Conservation (phyloP, 164 flowering plant species). For the Buxus sempervirens region DNA sequence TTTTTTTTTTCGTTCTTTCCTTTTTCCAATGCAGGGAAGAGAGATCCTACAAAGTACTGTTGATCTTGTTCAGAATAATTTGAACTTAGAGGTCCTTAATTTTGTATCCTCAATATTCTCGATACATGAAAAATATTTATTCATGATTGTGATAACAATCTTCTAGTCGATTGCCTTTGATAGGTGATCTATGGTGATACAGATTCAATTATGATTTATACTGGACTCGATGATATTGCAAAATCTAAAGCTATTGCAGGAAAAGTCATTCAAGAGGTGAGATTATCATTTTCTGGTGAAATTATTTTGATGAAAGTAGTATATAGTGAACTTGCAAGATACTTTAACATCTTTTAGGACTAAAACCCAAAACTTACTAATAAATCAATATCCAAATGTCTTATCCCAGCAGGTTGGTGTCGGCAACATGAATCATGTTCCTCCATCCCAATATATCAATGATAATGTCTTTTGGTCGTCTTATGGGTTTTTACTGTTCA, state of each 20-base stretch:
- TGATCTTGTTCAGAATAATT: constrained; percentile 85
- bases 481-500: too few relatives aligned
- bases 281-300: background rate
- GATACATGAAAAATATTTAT: background rate
- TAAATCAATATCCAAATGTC: too few relatives aligned
- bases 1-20: too few relatives aligned
- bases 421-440: too few relatives aligned
- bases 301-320: too few relatives aligned
- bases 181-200: constrained; percentile 99
- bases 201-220: constrained; percentile 95
- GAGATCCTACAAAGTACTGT: constrained; percentile 96
- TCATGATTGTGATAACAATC: background rate
- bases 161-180: constrained; percentile 9
- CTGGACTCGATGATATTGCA: constrained; percentile 82
- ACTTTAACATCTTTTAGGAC: too few relatives aligned
- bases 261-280: constrained; percentile 87
- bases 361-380: too few relatives aligned
- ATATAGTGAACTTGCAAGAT: background rate
- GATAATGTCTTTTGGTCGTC: too few relatives aligned
- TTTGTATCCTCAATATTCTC: background rate
- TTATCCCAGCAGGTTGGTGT: too few relatives aligned
- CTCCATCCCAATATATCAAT: too few relatives aligned
- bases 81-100: constrained; percentile 72
- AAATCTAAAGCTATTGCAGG: constrained; percentile 76
- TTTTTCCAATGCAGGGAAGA: constrained; percentile 77